Conservation (phyloP, 1,139 yeast genomes). For the Blastobotrys aristatus region DNA sequence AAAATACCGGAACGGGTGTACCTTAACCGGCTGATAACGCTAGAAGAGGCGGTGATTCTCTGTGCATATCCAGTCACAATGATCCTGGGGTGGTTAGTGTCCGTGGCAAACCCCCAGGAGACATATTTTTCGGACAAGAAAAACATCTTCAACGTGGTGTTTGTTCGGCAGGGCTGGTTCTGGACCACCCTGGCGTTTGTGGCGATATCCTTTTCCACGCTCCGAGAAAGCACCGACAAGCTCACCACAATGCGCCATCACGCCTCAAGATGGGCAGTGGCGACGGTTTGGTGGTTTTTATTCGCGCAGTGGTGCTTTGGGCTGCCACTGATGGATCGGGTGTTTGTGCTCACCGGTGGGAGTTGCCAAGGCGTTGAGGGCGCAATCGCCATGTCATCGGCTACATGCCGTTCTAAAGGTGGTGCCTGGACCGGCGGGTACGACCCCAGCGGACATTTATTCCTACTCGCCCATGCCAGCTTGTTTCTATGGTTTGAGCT, state of each 20-base stretch:
- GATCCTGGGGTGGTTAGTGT: slow-evolving; percentile 30
- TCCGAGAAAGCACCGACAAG: not conserved
- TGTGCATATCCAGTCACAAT: slow-evolving; percentile 30
- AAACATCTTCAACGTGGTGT: slow-evolving; percentile 61
- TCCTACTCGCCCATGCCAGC: slow-evolving; percentile 67
- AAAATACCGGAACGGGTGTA: not conserved
- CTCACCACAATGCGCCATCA: slow-evolving; percentile 4
- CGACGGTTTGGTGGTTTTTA: slow-evolving; percentile 76
- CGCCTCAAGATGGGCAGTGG: slow-evolving; percentile 39
- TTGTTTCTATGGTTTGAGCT: slow-evolving; percentile 67
- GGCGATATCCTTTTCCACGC: slow-evolving; percentile 14
- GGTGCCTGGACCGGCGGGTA: slow-evolving; percentile 92
- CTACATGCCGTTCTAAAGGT: slow-evolving; percentile 52
- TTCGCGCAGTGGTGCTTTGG: slow-evolving; percentile 90
- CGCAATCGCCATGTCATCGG: slow-evolving; percentile 35
- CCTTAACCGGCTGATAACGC: not conserved
- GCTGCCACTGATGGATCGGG: slow-evolving; percentile 80
- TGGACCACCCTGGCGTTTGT: slow-evolving; percentile 64
- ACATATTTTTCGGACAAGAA: slow-evolving; percentile 52
- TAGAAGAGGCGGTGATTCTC: slow-evolving; percentile 23
- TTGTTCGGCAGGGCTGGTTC: slow-evolving; percentile 89
- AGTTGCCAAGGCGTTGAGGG: slow-evolving; percentile 42
- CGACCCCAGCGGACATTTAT: slow-evolving; percentile 94
- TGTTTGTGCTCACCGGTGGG: slow-evolving; percentile 82
- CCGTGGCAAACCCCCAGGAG: slow-evolving; percentile 20